Percentiles rank a stretch among this genome's conserved stretches.
Conservation (phyloP, 352 stramenopile species). For the Pythium insidiosum region DNA sequence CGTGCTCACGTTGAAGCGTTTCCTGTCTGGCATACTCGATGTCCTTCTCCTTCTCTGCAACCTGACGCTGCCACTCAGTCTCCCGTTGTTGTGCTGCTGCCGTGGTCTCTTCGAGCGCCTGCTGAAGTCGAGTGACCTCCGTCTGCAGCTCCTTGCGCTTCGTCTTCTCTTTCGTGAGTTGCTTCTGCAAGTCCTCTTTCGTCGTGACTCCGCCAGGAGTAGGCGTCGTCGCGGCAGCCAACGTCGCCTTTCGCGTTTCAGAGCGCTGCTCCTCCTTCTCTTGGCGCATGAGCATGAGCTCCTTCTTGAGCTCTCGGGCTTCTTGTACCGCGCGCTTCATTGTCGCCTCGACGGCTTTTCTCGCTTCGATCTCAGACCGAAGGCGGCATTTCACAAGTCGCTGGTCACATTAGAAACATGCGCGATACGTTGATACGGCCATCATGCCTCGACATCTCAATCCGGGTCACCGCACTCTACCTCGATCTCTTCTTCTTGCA, state of each 20-base stretch:
- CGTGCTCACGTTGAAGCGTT: conserved; percentile 5
- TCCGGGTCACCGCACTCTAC: conserved; percentile 10
- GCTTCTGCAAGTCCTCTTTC: conserved; percentile 26
- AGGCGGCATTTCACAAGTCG: conserved; percentile 70
- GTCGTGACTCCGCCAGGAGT: conserved; percentile 5
- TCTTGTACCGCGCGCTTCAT: conserved; percentile 74
- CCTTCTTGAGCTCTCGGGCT: conserved; percentile 66
- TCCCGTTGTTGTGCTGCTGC: neutral
- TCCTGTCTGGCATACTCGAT: conserved; percentile 5
- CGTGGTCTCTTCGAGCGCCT: neutral
- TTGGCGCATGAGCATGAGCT: conserved; percentile 61
- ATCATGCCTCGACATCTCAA: neutral
- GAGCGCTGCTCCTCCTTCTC: conserved; percentile 55
- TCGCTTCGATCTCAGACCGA: conserved; percentile 62
- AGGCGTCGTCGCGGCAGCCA: conserved; percentile 12
- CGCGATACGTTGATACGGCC: neutral
- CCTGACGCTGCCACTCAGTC: conserved; percentile 4
- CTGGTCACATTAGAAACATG: conserved; percentile 13
- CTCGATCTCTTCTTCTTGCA: conserved; percentile 57
- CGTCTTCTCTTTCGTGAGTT: conserved; percentile 20
- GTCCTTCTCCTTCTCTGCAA: no score
- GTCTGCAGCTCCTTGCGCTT: conserved; percentile 9
- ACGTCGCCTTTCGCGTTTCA: conserved; percentile 8
- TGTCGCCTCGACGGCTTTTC: conserved; percentile 57
- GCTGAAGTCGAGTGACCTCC: neutral